These are phyloP conservation scores for Phalaenopsis hybrid DNA, from an alignment of 116 monocot genomes.

Conservation along the genomic window DNA sequence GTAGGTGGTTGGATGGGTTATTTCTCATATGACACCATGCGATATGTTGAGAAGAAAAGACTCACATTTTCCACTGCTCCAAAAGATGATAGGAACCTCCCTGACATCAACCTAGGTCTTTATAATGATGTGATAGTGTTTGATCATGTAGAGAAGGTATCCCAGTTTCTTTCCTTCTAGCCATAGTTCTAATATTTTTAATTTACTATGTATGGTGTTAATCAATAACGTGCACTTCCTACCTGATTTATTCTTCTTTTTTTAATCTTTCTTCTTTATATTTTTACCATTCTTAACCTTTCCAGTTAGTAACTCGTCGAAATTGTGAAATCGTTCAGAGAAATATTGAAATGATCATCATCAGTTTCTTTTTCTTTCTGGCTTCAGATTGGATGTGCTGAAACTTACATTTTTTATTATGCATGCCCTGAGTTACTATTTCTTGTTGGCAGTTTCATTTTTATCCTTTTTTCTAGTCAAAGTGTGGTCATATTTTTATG, in stretches of 20 bases:
- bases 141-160: slow-evolving; percentile 96
- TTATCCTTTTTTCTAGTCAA: background rate
- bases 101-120: slow-evolving; percentile 84
- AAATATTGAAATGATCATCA: background rate
- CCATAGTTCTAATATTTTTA: background rate
- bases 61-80: slow-evolving; percentile 75
- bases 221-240: background rate
- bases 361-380: background rate
- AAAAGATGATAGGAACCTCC: slow-evolving; percentile 74
- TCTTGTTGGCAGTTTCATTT: background rate
- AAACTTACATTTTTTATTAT: no score
- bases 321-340: background rate
- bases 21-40: slow-evolving; percentile 89
- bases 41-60: slow-evolving; percentile 87
- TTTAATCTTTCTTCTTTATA: background rate
- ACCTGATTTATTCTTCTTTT: background rate
- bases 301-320: no score
- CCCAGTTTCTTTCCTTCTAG: background rate
- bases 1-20: slow-evolving; percentile 96
- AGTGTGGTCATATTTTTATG: background rate
- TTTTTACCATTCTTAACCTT: background rate
- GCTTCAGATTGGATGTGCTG: background rate
- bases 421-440: no score
- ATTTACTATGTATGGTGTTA: background rate
- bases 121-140: slow-evolving; percentile 90